phyloP scores from a whole-genome alignment of 2,329 filamentous ascomycete species.

The Kalaharituber pfeilii region DNA sequence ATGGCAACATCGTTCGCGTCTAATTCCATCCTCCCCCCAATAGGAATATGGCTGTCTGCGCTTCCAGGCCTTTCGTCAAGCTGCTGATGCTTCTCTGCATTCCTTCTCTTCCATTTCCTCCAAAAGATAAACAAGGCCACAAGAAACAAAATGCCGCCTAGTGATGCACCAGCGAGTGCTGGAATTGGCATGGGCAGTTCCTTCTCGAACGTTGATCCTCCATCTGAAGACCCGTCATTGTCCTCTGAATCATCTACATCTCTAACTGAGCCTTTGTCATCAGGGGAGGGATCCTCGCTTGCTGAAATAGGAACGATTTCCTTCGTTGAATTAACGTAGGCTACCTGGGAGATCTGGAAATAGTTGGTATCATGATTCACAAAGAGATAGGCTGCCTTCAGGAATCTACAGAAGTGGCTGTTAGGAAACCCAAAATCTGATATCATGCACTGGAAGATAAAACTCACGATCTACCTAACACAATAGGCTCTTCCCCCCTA shows the following conservation, averaged over 20 bases:
- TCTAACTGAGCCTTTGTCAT: neutral
- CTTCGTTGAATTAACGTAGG: conserved; percentile 2
- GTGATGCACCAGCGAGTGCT: neutral
- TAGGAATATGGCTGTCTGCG: neutral
- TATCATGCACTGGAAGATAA: neutral
- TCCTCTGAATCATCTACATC: neutral
- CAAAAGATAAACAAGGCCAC: neutral
- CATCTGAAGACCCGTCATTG: neutral
- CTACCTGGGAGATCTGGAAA: conserved; percentile 14
- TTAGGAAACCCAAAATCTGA: too few relatives aligned
- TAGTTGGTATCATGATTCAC: conserved; percentile 12
- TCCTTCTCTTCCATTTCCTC: neutral
- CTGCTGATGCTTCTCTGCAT: neutral
- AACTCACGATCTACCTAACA: conserved; percentile 16
- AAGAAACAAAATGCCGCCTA: neutral
- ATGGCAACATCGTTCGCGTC: neutral
- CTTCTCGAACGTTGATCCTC: neutral
- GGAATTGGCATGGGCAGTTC: neutral
- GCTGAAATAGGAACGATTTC: neutral
- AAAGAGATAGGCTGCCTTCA: conserved; percentile 16
- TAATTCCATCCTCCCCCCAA: neutral
- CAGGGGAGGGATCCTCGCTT: neutral
- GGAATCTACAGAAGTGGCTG: too few relatives aligned
- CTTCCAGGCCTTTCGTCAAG: neutral
- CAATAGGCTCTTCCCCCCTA: conserved; percentile 7